Base-by-base conservation (phyloP, 2,329 filamentous ascomycete genomes). In the Nothophaeocryptopus gaeumannii region DNA sequence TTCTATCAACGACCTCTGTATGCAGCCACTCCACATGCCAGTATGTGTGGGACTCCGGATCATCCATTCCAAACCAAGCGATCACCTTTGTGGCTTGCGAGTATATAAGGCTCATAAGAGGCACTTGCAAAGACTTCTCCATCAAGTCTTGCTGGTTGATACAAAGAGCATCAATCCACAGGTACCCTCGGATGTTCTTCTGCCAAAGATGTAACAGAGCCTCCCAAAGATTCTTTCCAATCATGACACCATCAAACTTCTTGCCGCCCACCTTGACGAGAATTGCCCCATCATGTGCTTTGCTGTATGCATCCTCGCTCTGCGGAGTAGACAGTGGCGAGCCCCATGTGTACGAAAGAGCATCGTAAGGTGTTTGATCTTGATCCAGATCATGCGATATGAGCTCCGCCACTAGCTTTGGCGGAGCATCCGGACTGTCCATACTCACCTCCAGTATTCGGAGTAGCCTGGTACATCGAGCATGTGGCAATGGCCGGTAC, bases 121-220 rank as follows among this genome's bases (percentile, higher is more conserved):
- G n/a, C 33, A 50, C 47, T n/a, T 50, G 47, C 20, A 40, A 16
- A 26, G 20, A 39, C 26, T 40, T 39, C 26, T 50, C 47, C 3
- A 4, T 20, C 5, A 40, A 11, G 29, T 50, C 33, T 11, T 39
- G 13, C 14, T 50, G 47, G 20, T 50, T 45, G 29, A 50, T 45
- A 30, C 47, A 50, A 5, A 50, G 11, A 13, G 47, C 47, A 32
- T 50, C 47, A 11, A 37, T 14, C 47, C 47, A 50, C 8, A 47
- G 8, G 5, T 15, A n/a, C 9, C 12, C 8, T 20, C 26, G 13
- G 5, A 13, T 13, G n/a, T 16, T 9, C 5, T 13, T n/a, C 3
- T 11, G 10, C 14, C 38, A n/a, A 5, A 46, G 29, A 11, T 30
- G 43, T 5, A 29, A 20, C 35, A 46, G 15, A 38, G 34, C 43